Conservation (phyloP, 2,329 filamentous ascomycete species). For the Calonectria pseudoreteaudii region DNA sequence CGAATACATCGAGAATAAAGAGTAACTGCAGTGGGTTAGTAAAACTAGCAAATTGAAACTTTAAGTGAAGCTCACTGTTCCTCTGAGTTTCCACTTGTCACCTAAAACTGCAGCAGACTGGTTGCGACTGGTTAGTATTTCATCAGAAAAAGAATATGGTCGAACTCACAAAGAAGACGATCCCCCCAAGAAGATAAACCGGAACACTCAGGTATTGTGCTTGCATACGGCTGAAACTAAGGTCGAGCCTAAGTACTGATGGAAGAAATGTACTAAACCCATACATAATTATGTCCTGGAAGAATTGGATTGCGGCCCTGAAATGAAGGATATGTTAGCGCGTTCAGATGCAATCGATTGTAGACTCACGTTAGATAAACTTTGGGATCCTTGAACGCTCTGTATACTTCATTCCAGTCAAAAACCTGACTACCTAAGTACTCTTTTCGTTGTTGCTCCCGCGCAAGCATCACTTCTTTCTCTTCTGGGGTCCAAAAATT, state of each 20-base stretch:
- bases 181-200: constrained; percentile 64
- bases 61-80: neutral
- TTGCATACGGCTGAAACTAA: constrained; percentile 63
- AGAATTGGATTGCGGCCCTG: constrained; percentile 60
- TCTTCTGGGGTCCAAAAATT: constrained; percentile 62
- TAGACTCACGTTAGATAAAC: constrained; percentile 57
- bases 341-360: neutral
- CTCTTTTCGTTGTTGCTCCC: constrained; percentile 56
- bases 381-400: constrained; percentile 62
- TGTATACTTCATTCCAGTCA: constrained; percentile 61
- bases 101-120: neutral
- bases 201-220: constrained; percentile 68
- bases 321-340: neutral
- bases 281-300: constrained; percentile 63
- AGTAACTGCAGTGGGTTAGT: neutral
- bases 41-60: neutral
- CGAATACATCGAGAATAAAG: neutral
- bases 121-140: neutral
- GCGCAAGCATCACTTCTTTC: constrained; percentile 61
- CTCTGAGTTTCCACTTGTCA: neutral
- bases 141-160: neutral
- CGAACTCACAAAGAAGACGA: constrained; percentile 49
- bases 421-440: constrained; percentile 64
- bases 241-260: constrained; percentile 60
- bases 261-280: constrained; percentile 71